Evolutionary conservation across 495 filamentous ascomycete species (phyloP).

Genomic region (Oidiodendron maius): DNA sequence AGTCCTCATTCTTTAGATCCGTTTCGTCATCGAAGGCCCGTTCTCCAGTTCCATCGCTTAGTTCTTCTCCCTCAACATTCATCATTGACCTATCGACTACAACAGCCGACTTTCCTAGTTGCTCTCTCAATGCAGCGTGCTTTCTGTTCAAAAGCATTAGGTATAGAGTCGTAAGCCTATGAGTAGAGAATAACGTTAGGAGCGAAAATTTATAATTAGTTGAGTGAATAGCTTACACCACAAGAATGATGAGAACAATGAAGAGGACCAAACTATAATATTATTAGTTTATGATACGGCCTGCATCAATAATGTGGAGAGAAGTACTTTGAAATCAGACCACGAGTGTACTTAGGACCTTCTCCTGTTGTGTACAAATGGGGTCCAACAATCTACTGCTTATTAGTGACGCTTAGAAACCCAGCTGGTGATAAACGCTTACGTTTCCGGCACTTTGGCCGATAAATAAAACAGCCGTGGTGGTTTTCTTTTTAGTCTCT

Average conservation of each 20-base stretch:
- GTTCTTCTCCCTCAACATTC: constrained; percentile 9
- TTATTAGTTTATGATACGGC: too few relatives aligned
- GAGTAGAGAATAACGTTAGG: too few relatives aligned
- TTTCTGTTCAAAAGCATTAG: constrained; percentile 43
- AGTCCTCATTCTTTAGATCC: constrained; percentile 41
- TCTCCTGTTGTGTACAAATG: constrained; percentile 39
- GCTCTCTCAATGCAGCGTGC: constrained; percentile 41
- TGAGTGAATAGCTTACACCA: constrained; percentile 20
- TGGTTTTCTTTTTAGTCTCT: constrained; percentile 58
- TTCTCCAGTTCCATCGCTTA: constrained; percentile 17
- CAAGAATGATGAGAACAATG: constrained; percentile 43
- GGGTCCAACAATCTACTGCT: constrained; percentile 20
- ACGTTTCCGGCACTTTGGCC: constrained; percentile 55
- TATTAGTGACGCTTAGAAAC: too few relatives aligned
- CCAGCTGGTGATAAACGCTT: too few relatives aligned
- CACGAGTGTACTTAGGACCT: constrained; percentile 46
- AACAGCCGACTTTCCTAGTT: constrained; percentile 41
- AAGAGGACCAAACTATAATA: constrained; percentile 43
- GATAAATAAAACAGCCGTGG: constrained; percentile 50
- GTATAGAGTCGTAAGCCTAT: constrained; percentile 36
- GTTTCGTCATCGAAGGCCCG: constrained; percentile 41
- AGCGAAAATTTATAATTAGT: too few relatives aligned
- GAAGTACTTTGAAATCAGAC: constrained; percentile 42
- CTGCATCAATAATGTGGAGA: constrained; percentile 1
- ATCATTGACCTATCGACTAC: constrained; percentile 20